Conservation (phyloP, 129 eudicot genomes). For the Mikania micrantha region DNA sequence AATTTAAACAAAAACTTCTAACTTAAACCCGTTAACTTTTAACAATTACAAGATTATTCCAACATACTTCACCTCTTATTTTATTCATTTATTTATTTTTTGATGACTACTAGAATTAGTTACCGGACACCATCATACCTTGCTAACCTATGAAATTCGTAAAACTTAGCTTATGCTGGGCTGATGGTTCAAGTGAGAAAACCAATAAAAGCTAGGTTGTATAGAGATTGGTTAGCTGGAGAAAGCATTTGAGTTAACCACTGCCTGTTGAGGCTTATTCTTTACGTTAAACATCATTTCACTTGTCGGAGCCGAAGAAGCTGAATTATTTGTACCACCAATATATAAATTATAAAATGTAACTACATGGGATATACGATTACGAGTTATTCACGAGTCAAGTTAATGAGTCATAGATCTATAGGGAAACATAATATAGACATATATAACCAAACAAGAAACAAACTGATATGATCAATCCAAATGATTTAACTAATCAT, state of each 20-base stretch:
- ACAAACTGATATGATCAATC: not conserved
- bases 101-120: too few relatives aligned
- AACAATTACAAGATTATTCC: too few relatives aligned
- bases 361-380: not conserved
- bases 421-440: not conserved
- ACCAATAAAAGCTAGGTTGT: too few relatives aligned
- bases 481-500: constrained; percentile 3
- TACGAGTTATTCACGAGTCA: not conserved
- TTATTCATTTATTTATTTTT: too few relatives aligned
- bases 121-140: too few relatives aligned
- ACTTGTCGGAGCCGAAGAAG: not conserved
- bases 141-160: too few relatives aligned
- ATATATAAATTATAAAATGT: not conserved
- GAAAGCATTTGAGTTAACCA: not conserved
- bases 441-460: not conserved
- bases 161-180: too few relatives aligned
- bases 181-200: too few relatives aligned
- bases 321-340: not conserved
- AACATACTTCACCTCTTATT: too few relatives aligned
- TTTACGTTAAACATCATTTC: not conserved
- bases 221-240: not conserved
- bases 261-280: not conserved
- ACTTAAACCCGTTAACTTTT: too few relatives aligned
- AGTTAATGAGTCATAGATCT: not conserved
- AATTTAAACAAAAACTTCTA: too few relatives aligned